Evolutionary conservation across 768 basidiomycete genomes (phyloP), one percentile per base, ranked within the genome.

Genomic region (Clitopilus passeckerianus): DNA sequence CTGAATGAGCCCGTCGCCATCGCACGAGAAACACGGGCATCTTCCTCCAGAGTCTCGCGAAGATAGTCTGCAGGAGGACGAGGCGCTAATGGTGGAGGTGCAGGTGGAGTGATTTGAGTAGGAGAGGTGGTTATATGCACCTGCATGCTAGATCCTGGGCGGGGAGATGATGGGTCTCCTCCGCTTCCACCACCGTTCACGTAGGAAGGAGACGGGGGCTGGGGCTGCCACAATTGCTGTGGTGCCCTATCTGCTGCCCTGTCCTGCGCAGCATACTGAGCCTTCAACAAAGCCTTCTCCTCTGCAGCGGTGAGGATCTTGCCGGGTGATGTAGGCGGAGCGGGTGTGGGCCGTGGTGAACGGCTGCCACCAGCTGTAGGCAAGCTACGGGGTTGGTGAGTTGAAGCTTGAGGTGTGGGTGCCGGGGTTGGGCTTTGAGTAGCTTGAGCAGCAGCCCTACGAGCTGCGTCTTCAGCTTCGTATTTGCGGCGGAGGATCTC

Each of bases 21-120:
- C 46, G 72, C 68, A 52, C 72, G 70, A 34, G 80, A 80, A 10
- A 85, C 76, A 15, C 87, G 80, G 15, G 80, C 74, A 63, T 93
- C 89, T 64, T 87, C 90, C 64, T 87, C 86, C 61, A 83, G 86
- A 16, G 91, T 93, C 73, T 93, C 88, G 62, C 87, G 83, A 61
- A 93, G 91, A 68, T 93, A 93, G 57, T 89, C 86, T 6, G 70
- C 83, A 8, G 91, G 91, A 1, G 91, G 91, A 55, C 86, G 84
- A 1, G 91, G 91, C 76, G 81, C 74, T 61, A 93, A 73, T 7
- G 91, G 90, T 1, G 90, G 90, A 0, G 89, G 91, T 0, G 80
- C 71, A 0, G 76, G 75, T 4, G 74, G 61, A 8, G 66, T 64
- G 56, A 62, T 56, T 59, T 46, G 33, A 60, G 58, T 62, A 35